Evolutionary conservation across 345 rosid genomes (phyloP), one percentile per base, ranked within the genome.

Genomic region (Syzygium oleosum): DNA sequence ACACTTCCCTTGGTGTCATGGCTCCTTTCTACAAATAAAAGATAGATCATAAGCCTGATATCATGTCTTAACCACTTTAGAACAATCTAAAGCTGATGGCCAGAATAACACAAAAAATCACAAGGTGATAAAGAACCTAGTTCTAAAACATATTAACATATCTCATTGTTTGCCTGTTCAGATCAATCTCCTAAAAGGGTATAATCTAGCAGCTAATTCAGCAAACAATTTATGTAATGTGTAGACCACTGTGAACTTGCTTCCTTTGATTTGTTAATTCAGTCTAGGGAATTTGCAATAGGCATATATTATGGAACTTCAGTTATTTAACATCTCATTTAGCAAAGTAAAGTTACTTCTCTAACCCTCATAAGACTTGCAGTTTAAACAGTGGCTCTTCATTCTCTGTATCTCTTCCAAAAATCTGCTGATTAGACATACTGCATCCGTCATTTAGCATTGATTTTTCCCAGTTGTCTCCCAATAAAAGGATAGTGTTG

Each of bases 1-100:
- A 93, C 56, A 96, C 99, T 92, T 98, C 99, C 93, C 91, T 94
- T 6, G 99, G 98, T 22, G 98, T 91, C 99, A 98, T 98, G 58
- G 98, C 99, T 88, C 99, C 99, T 95, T 93, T 97, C 99, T 98
- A 73, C 49, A 73, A 73, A 73, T 19, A 41, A 38, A 73, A 73
- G 83, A 73, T 38, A 19, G 7, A 34, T 9, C 49, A 73, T 73
- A 38, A 73, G 83, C 49, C 27, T 73, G 23, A 73, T 73, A 73
- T 73, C 49, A 73, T 21, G 23, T 73, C 83, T 38, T 73, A 38
- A 22, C 46, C 83, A 73, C 83, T 38, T 38, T 38, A 38, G 46
- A 73, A 73, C 83, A 73, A 73, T 38, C 83, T 19, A 38, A 73
- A 9, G 49, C 83, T 34, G 25, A 38, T 73, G 38, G 49, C 49